phyloP scores from a whole-genome alignment of 1,284 basidiomycete genomes.

The Puccinia hordei region DNA sequence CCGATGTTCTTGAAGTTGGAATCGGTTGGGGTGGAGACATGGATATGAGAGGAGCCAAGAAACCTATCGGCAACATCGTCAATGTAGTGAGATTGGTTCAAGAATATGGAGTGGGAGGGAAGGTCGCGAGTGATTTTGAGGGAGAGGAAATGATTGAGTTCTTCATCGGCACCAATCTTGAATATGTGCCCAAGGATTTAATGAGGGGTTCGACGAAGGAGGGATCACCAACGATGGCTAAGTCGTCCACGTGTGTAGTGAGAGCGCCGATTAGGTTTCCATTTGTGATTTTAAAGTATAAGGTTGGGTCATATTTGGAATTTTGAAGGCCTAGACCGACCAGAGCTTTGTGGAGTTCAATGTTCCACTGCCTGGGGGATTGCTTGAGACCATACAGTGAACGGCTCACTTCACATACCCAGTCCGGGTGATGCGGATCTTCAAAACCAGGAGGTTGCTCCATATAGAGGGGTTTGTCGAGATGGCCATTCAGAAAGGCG shows the following conservation, averaged over 20 bases:
- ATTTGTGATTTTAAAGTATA: neutral
- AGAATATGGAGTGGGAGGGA: neutral
- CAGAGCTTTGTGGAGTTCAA: neutral
- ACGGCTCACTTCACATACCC: neutral
- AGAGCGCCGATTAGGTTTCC: neutral
- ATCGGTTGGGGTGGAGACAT: neutral
- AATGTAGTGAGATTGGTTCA: neutral
- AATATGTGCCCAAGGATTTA: too few species aligned
- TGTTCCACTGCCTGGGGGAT: constrained; percentile 6
- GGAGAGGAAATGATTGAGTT: too few species aligned
- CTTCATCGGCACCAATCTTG: too few species aligned
- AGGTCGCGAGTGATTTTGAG: too few species aligned
- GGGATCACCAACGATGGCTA: neutral
- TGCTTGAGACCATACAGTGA: constrained; percentile 9
- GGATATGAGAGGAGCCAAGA: neutral
- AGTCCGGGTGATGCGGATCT: too few species aligned
- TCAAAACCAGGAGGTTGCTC: too few species aligned
- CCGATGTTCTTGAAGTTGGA: neutral
- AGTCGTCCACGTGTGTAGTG: neutral
- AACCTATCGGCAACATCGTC: neutral
- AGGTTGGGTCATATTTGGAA: neutral
- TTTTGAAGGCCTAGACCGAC: neutral
- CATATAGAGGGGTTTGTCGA: too few species aligned
- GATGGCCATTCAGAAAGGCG: too few species aligned
- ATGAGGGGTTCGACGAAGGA: too few species aligned